Conservation (phyloP, 192 early-diverging fungal genomes). For the Geranomyces michiganensis region DNA sequence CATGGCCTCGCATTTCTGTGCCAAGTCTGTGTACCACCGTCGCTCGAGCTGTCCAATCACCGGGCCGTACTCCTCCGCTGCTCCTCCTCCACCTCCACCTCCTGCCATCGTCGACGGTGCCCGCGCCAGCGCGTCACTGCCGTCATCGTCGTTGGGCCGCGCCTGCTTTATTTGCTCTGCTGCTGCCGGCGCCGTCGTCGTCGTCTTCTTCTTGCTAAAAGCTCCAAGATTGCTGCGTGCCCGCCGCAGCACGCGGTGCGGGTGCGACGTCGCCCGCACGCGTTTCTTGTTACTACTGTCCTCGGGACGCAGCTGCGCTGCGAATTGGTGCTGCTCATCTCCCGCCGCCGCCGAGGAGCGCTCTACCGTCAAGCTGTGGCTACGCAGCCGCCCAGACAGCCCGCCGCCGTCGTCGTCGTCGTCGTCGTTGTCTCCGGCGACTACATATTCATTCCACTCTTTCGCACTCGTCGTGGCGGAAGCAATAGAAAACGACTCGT, state of each 20-base stretch:
- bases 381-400: conserved; percentile 8
- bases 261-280: conserved; percentile 3
- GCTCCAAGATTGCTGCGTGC: conserved; percentile 20
- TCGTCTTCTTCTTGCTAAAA: neutral
- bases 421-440: neutral
- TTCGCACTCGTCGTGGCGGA: too few relatives aligned
- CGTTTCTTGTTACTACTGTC: too few relatives aligned
- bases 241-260: conserved; percentile 12
- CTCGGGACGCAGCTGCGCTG: too few relatives aligned
- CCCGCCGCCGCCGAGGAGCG: neutral
- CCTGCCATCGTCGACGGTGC: neutral
- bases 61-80: conserved; percentile 13
- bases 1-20: conserved; percentile 29
- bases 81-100: neutral
- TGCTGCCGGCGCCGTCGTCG: too few relatives aligned
- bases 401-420: neutral
- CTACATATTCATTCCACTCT: too few relatives aligned
- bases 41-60: conserved; percentile 31
- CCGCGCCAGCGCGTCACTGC: too few relatives aligned
- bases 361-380: neutral
- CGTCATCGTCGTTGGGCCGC: too few relatives aligned
- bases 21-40: conserved; percentile 26
- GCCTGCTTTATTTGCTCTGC: too few relatives aligned
- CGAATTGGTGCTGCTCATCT: neutral
- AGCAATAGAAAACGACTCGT: neutral